Conservation (phyloP, 768 basidiomycete genomes). For the Calocybe cyanea region DNA sequence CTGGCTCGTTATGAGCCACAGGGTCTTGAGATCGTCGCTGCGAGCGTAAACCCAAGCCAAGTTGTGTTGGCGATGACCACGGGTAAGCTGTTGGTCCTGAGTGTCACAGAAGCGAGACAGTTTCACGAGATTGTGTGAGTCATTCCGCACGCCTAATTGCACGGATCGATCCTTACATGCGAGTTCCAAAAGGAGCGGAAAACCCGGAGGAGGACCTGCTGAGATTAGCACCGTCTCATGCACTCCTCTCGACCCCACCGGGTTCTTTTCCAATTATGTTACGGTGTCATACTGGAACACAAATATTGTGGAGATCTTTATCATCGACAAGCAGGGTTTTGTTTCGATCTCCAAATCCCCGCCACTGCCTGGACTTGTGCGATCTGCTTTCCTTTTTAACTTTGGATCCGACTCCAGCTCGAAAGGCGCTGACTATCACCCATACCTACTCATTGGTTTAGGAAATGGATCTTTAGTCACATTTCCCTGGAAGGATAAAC, state of each 20-base stretch:
- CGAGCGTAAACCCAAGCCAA: slow-evolving; percentile 67
- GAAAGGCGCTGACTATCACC: slow-evolving; percentile 32
- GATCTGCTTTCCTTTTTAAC: slow-evolving; percentile 51
- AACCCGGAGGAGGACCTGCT: slow-evolving; percentile 22
- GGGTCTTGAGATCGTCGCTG: slow-evolving; percentile 55
- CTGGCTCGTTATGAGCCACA: slow-evolving; percentile 34
- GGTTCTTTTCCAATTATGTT: slow-evolving; percentile 43
- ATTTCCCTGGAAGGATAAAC: slow-evolving; percentile 43
- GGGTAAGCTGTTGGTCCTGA: slow-evolving; percentile 50
- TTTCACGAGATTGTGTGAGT: slow-evolving; percentile 31
- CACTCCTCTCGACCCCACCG: slow-evolving; percentile 44
- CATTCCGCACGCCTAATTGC: not conserved
- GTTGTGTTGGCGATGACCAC: slow-evolving; percentile 56
- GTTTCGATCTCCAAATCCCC: slow-evolving; percentile 31
- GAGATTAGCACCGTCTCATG: slow-evolving; percentile 77
- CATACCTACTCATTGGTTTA: slow-evolving; percentile 70
- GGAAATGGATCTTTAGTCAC: slow-evolving; percentile 70
- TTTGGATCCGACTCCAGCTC: slow-evolving; percentile 44
- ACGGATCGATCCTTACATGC: not conserved
- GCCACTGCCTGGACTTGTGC: slow-evolving; percentile 37
- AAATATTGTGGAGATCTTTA: slow-evolving; percentile 57
- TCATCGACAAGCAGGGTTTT: slow-evolving; percentile 23
- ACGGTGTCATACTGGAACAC: slow-evolving; percentile 78
- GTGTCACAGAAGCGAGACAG: slow-evolving; percentile 36
- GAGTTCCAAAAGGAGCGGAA: slow-evolving; percentile 11